Evolutionary conservation across 225 moss, liverwort and hornwort genomes (phyloP), one percentile per base, ranked within the genome.

Genomic region (Thuidium tamariscinum): DNA sequence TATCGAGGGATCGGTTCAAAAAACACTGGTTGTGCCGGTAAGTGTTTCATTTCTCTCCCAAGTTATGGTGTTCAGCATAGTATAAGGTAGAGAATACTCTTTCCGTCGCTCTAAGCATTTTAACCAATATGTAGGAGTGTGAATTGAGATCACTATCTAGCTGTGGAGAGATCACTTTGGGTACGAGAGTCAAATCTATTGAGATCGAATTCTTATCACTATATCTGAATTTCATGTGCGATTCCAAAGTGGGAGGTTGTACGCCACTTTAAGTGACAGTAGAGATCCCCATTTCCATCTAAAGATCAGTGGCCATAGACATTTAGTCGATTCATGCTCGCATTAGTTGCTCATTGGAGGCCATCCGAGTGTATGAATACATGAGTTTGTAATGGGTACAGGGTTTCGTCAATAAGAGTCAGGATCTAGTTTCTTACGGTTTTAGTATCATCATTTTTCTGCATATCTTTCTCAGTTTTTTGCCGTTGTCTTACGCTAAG

Each of bases 21-120:
- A 79, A 27, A 39, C 85, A n/a, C 36, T 85, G 73, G 77, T 86
- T 49, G 93, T 93, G 80, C 93, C 93, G 78, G 93, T 93, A 81
- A 88, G 93, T 88, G 46, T 68, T 51, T 54, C 37, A 23, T 64
- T 25, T 19, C 44, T 51, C 65, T 49, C 51, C 8, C 26, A 60
- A 66, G 60, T 86, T 88, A 34, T 86, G 30, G 11, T 64, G 14
- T 57, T 71, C 49, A 78, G 55, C 72, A 17, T 49, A 32, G 57
- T 17, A 3, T 82, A 36, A 52, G 41, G 54, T 67, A 68, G 52
- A 54, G 68, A 36, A 82, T 82, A 8, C 54, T 67, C 52, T 67
- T 21, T 29, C 37, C 37, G 19, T 54, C 7, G 11, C 11, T 65
- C n/a, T 49, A 11, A 81, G 81, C 65, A 36, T 81, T 81, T 22